Evolutionary conservation across 176 grass and related monocot species (phyloP).

Genomic region (Oryza punctata): DNA sequence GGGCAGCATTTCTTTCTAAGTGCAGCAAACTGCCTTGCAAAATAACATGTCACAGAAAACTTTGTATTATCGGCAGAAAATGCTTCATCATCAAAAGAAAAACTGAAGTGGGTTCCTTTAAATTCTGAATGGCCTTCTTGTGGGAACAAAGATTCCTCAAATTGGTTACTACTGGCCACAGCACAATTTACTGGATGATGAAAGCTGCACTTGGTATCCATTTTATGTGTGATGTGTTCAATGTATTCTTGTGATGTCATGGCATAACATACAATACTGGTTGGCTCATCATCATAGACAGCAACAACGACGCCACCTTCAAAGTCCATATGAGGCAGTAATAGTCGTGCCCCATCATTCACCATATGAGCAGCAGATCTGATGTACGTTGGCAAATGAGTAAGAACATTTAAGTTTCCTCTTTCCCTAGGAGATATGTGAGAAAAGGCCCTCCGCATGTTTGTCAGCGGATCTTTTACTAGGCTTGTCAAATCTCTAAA

Average conservation of each 20-base stretch:
- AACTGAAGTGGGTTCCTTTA: constrained; percentile 65
- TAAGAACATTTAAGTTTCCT: constrained; percentile 64
- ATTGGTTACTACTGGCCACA: neutral
- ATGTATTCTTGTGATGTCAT: constrained; percentile 65
- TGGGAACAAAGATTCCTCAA: constrained; percentile 47
- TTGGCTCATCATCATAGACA: constrained; percentile 91
- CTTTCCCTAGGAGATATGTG: constrained; percentile 61
- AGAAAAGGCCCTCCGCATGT: constrained; percentile 84
- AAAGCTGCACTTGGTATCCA: constrained; percentile 32
- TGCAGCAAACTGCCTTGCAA: constrained; percentile 76
- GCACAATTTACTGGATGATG: constrained; percentile 29
- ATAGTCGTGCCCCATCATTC: constrained; percentile 67
- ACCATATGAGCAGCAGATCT: constrained; percentile 51
- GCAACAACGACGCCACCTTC: constrained; percentile 63
- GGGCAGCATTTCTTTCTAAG: constrained; percentile 76
- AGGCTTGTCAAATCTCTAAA: constrained; percentile 55
- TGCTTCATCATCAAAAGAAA: constrained; percentile 73
- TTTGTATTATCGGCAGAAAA: constrained; percentile 69
- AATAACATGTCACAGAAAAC: constrained; percentile 88
- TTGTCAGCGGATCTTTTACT: constrained; percentile 48
- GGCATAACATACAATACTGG: constrained; percentile 81
- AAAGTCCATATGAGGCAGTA: constrained; percentile 62
- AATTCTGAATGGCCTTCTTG: constrained; percentile 50
- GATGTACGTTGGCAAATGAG: constrained; percentile 56
- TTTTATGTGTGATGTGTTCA: constrained; percentile 44